Conservation (phyloP, 768 basidiomycete species). For the Lentinula lateritia region DNA sequence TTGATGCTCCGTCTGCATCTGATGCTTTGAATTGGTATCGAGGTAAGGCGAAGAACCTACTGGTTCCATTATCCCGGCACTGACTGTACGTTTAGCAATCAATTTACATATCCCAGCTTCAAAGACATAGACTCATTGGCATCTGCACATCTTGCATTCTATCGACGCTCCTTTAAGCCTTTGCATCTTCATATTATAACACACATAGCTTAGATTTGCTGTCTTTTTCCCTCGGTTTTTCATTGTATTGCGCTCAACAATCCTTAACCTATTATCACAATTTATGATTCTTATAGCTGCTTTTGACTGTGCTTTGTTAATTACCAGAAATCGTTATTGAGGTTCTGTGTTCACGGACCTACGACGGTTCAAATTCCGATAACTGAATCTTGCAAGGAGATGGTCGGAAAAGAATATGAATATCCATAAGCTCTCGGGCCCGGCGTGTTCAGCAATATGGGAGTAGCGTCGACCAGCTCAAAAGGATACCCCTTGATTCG, state of each 20-base stretch:
- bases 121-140: conserved; percentile 45
- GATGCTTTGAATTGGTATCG: conserved; percentile 88
- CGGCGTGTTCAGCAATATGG: too few relatives aligned
- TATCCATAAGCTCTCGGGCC: too few relatives aligned
- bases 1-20: conserved; percentile 78
- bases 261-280: neutral
- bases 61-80: neutral
- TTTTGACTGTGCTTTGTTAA: neutral
- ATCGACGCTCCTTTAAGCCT: neutral
- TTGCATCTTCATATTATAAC: neutral
- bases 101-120: conserved; percentile 85
- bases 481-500: too few relatives aligned
- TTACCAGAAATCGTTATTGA: neutral
- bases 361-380: too few relatives aligned
- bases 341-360: neutral
- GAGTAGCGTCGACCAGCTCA: too few relatives aligned
- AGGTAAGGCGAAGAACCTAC: conserved; percentile 42
- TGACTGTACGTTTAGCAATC: conserved; percentile 49
- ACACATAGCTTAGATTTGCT: neutral
- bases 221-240: neutral
- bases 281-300: conserved; percentile 2
- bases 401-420: too few relatives aligned
- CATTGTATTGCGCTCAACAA: conserved; percentile 1
- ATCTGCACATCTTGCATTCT: neutral
- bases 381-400: too few relatives aligned